phyloP scores from a whole-genome alignment of 1,284 basidiomycete species.

The Tremellales sp. region DNA sequence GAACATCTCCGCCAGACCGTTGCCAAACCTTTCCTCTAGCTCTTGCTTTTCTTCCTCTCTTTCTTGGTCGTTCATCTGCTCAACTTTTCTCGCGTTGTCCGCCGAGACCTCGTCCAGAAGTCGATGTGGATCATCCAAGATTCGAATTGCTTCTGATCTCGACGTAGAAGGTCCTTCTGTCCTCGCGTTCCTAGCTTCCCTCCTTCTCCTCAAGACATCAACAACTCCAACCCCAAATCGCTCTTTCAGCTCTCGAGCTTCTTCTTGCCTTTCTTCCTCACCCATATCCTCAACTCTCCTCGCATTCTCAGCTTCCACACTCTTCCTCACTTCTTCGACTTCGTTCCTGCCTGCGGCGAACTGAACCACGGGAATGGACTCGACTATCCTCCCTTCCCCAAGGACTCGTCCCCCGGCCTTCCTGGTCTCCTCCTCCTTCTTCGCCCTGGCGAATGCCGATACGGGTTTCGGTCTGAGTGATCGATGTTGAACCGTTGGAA shows the following conservation, averaged over 20 bases:
- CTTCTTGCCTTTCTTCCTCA: conserved; percentile 57
- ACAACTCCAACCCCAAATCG: conserved; percentile 62
- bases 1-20: conserved; percentile 59
- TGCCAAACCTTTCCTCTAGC: conserved; percentile 64
- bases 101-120: conserved; percentile 23
- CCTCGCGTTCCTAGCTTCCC: conserved; percentile 47
- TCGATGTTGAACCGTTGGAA: conserved; percentile 16
- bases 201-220: conserved; percentile 57
- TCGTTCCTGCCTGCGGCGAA: conserved; percentile 9
- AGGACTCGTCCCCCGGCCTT: conserved; percentile 4
- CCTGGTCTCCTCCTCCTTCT: conserved; percentile 9
- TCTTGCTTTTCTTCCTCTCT: conserved; percentile 58
- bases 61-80: conserved; percentile 59
- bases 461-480: conserved; percentile 12
- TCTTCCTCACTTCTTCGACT: conserved; percentile 9
- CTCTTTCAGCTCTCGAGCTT: conserved; percentile 60
- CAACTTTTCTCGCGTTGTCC: conserved; percentile 58
- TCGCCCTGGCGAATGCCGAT: conserved; percentile 16
- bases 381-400: conserved; percentile 13
- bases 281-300: conserved; percentile 58
- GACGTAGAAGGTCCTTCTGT: neutral
- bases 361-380: conserved; percentile 8
- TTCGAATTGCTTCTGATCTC: neutral
- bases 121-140: conserved; percentile 10
- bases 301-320: conserved; percentile 40